Evolutionary conservation across 106 monocot genomes (phyloP).

Genomic region (Allium sativum): DNA sequence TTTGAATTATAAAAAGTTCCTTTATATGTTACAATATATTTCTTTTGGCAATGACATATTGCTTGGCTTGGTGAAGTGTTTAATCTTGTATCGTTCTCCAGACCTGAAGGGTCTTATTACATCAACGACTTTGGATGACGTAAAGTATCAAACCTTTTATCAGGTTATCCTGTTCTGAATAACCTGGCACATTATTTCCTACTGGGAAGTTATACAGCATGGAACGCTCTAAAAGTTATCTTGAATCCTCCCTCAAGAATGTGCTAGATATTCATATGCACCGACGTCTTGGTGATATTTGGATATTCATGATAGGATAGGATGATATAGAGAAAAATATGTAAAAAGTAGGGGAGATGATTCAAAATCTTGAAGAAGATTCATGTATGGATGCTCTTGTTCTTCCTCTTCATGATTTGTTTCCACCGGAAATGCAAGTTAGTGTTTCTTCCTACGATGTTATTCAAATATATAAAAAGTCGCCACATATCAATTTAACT

Average conservation of each 20-base stretch:
- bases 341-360: constrained; percentile 70
- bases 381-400: constrained; percentile 93
- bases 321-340: constrained; percentile 99
- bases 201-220: constrained; percentile 78
- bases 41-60: constrained; percentile 74
- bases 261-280: constrained; percentile 81
- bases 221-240: constrained; percentile 70
- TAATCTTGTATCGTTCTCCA: constrained; percentile 52
- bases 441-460: neutral
- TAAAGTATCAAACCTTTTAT: constrained; percentile 93
- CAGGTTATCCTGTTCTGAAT: constrained; percentile 73
- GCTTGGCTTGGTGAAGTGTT: constrained; percentile 86
- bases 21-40: neutral
- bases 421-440: constrained; percentile 96
- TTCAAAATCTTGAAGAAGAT: constrained; percentile 87
- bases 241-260: constrained; percentile 77
- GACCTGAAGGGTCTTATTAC: constrained; percentile 91
- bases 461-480: neutral
- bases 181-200: constrained; percentile 82
- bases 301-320: constrained; percentile 98
- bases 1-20: neutral
- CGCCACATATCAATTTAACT: neutral
- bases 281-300: constrained; percentile 81
- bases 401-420: constrained; percentile 92
- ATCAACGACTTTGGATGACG: constrained; percentile 92